Evolutionary conservation across 106 monocot species (phyloP).

Genomic region (Dendrobium catenatum): DNA sequence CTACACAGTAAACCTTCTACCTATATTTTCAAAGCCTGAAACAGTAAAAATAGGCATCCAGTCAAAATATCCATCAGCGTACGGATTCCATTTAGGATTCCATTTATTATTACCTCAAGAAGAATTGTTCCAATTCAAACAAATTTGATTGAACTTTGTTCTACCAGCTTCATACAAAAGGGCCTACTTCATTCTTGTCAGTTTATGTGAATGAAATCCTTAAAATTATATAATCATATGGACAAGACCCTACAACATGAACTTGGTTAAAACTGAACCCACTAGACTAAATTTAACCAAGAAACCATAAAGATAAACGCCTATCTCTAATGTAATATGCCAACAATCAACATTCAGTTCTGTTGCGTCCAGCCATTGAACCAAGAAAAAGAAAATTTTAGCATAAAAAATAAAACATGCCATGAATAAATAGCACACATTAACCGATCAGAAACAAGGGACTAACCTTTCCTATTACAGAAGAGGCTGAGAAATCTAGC

Average conservation of each 20-base stretch:
- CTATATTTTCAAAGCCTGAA: neutral
- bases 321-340: neutral
- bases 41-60: neutral
- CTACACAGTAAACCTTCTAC: neutral
- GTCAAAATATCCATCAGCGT: neutral
- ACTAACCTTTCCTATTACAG: constrained; percentile 78
- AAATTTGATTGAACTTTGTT: neutral
- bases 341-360: neutral
- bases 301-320: neutral
- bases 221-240: neutral
- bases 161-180: neutral
- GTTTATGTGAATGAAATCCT: neutral
- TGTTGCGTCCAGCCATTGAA: neutral
- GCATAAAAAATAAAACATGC: neutral
- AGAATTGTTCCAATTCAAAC: neutral
- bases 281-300: constrained; percentile 2
- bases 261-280: neutral
- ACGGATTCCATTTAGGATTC: neutral
- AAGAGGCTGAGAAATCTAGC: constrained; percentile 70
- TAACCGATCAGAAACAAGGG: neutral
- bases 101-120: neutral
- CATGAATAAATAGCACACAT: neutral
- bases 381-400: neutral
- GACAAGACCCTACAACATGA: neutral
- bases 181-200: neutral